Evolutionary conservation across 495 filamentous ascomycete genomes (phyloP).

Genomic region (Penicillium lividum): DNA sequence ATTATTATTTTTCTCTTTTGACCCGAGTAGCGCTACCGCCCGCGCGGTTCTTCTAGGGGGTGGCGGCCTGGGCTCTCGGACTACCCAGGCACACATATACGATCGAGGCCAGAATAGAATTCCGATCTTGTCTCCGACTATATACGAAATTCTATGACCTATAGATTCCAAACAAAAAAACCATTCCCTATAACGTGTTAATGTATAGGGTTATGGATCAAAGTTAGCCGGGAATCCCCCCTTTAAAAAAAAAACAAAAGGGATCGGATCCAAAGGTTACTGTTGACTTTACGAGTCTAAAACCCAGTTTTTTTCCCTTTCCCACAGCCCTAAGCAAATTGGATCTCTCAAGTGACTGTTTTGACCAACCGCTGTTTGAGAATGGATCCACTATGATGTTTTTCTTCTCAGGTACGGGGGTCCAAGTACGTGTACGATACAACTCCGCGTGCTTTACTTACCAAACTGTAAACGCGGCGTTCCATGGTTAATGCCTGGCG

Average conservation of each 20-base stretch:
- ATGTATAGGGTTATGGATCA: background rate
- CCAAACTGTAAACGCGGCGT: constrained; percentile 9
- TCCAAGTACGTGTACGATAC: constrained; percentile 3
- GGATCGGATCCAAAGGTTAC: background rate
- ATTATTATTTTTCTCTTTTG: constrained; percentile 6
- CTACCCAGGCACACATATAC: constrained; percentile 2
- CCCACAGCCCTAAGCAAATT: constrained; percentile 13
- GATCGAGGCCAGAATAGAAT: constrained; percentile 14
- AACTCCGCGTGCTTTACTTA: background rate
- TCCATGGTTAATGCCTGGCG: constrained; percentile 9
- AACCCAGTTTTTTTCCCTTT: constrained; percentile 1
- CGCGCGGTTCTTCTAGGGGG: constrained; percentile 40
- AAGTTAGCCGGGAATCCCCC: background rate
- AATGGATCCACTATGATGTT: constrained; percentile 5
- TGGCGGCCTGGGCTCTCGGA: constrained; percentile 29
- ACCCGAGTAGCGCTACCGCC: constrained; percentile 33
- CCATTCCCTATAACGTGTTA: background rate
- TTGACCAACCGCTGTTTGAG: constrained; percentile 9
- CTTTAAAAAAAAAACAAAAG: background rate
- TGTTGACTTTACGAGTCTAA: background rate
- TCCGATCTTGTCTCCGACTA: constrained; percentile 12
- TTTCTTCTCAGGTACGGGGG: background rate
- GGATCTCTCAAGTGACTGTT: constrained; percentile 10
- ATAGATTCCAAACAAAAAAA: background rate
- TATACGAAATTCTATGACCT: background rate